Base-by-base conservation (phyloP, 2,329 filamentous ascomycete species). In the Fusarium algeriense region DNA sequence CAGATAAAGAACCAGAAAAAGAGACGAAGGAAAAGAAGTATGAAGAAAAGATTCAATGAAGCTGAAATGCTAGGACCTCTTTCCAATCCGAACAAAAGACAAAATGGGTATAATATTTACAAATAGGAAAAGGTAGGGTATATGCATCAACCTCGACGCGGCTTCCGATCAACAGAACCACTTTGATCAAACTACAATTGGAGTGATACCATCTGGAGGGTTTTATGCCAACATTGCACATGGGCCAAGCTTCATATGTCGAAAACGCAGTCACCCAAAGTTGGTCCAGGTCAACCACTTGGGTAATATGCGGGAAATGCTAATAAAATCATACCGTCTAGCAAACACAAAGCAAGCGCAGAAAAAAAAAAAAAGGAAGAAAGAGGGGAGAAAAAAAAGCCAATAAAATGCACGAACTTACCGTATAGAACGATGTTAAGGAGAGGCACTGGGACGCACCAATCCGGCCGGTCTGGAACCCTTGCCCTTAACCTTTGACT, bases 111-210 rank as follows among this genome's bases (percentile, higher is more conserved):
- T 43, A 23, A 41, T 67, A 46, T 38, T 41, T 49, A 38, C 41
- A 50, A 13, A 41, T 37, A 46, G 40, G 43, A 60, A 60, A 57
- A 26, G 55, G 45, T 48, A 63, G 30, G 57, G 30, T 34, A 37
- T 55, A 43, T 41, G 26, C 15, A 26, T 40, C 38, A 34, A 43
- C 35, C 37, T 35, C 44, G 26, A 19, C 17, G 26, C 35, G 15
- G 11, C 23, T 46, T 57, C 40, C 20, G 49, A 56, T 46, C 38
- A 67, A 67, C 56, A 62, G 43, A 43, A 43, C 30, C 26, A 30
- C 34, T 28, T 20, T 35, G 34, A 12, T n/a, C 45, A 38, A 28
- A 26, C 41, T 41, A 37, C 41, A 26, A 17, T 43, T 20, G 49
- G 10, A 40, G 44, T 15, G 38, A 54, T 38, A 28, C 30, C 52